A percentile compares a stretch with the other conserved stretches of the same genome.
Evolutionary conservation across 805 yeast species (phyloP).

Genomic region (Pichia thaimueangensis): DNA sequence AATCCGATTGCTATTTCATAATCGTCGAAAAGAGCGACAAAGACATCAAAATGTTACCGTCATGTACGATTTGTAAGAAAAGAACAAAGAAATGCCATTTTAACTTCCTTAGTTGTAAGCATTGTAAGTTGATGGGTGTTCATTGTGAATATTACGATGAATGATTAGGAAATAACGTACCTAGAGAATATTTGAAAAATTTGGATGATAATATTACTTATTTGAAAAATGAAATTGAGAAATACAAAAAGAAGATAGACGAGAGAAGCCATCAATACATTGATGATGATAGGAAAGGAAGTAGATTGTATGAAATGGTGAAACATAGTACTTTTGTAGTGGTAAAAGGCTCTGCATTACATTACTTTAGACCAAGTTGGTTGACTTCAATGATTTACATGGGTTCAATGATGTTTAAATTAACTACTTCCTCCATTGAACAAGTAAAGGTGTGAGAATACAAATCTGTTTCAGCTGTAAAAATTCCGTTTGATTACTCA

Average conservation of each 20-base stretch:
- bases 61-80: slow-evolving; percentile 16
- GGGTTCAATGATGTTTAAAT: slow-evolving; percentile 10
- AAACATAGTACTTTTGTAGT: slow-evolving; percentile 16
- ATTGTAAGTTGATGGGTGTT: slow-evolving; percentile 17
- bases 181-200: slow-evolving; percentile 15
- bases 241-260: slow-evolving; percentile 13
- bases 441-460: neutral
- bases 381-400: slow-evolving; percentile 11
- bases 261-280: neutral
- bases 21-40: neutral
- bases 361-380: slow-evolving; percentile 19
- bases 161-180: slow-evolving; percentile 15
- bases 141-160: slow-evolving; percentile 20
- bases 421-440: neutral
- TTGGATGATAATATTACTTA: slow-evolving; percentile 14
- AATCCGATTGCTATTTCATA: no score
- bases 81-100: slow-evolving; percentile 20
- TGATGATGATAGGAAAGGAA: neutral
- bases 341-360: slow-evolving; percentile 8
- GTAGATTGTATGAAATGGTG: slow-evolving; percentile 2
- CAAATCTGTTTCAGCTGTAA: slow-evolving; percentile 7
- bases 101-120: slow-evolving; percentile 17
- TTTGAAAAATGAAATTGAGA: slow-evolving; percentile 15
- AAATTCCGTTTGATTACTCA: slow-evolving; percentile 13
- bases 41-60: slow-evolving; percentile 12